These are phyloP conservation scores for Chaetomium cochliodes DNA, from an alignment of 495 filamentous ascomycete species.

Conservation along the genomic window DNA sequence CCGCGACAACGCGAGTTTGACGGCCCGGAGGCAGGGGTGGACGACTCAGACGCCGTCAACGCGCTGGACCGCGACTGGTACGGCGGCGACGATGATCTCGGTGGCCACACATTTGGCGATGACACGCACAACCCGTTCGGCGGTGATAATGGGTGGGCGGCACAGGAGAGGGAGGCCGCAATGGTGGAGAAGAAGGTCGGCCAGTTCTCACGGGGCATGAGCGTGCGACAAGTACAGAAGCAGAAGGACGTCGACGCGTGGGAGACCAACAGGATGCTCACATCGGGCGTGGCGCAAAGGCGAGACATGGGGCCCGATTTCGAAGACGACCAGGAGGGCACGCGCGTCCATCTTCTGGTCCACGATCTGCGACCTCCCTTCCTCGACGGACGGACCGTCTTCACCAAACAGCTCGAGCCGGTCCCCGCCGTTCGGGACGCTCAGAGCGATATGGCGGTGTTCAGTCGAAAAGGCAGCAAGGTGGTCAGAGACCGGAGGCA, in stretches of 20 bases:
- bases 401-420: conserved; percentile 96
- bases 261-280: conserved; percentile 98
- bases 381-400: conserved; percentile 88
- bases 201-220: conserved; percentile 56
- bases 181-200: conserved; percentile 71
- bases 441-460: conserved; percentile 99
- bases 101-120: conserved; percentile 70
- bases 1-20: conserved; percentile 56
- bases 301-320: conserved; percentile 77
- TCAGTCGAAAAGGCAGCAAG: conserved; percentile 90
- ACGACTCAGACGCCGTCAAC: conserved; percentile 48
- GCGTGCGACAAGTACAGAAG: conserved; percentile 71
- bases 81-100: conserved; percentile 69
- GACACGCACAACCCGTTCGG: conserved; percentile 59
- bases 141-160: conserved; percentile 61
- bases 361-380: conserved; percentile 96
- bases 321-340: conserved; percentile 87
- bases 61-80: conserved; percentile 92
- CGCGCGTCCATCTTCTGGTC: conserved; percentile 84
- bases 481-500: conserved; percentile 88
- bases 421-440: conserved; percentile 90
- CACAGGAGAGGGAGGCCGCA: conserved; percentile 66
- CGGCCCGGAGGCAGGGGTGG: conserved; percentile 49
- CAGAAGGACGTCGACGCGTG: conserved; percentile 95
- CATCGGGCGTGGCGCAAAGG: conserved; percentile 90